These are phyloP conservation scores for Abelmoschus esculentus DNA, from an alignment of 345 rosid species.

Conservation along the genomic window DNA sequence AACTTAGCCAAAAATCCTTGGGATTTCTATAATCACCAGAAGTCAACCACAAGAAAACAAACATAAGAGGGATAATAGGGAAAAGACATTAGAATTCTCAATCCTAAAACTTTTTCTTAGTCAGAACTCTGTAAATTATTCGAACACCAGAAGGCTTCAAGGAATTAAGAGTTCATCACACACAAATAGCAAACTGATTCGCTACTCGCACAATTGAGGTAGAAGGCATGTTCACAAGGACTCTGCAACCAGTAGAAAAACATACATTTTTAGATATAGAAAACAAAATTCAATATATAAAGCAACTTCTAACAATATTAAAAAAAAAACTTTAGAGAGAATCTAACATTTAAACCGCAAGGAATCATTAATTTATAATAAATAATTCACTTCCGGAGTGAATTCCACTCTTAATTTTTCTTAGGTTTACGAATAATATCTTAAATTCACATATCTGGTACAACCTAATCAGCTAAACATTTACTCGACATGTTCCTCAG, in stretches of 20 bases:
- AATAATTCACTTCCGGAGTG: no score
- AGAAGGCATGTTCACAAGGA: constrained; percentile 93
- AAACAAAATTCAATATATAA: background rate
- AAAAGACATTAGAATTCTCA: background rate
- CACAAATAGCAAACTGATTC: constrained; percentile 96
- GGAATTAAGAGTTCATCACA: constrained; percentile 21
- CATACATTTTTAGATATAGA: background rate
- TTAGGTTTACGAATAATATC: no score
- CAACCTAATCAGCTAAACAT: no score
- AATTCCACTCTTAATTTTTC: no score
- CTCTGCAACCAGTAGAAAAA: constrained; percentile 41
- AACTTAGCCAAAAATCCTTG: no score
- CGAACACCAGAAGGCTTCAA: background rate
- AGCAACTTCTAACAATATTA: background rate
- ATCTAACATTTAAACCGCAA: no score
- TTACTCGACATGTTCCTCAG: no score
- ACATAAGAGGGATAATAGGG: background rate
- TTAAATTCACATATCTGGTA: no score
- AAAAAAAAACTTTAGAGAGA: background rate
- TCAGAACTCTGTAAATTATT: background rate
- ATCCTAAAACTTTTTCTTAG: background rate
- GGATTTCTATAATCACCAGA: no score
- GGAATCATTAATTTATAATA: no score
- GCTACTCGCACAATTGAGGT: constrained; percentile 91
- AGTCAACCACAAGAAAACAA: no score